Evolutionary conservation across 192 early-diverging fungal genomes (phyloP).

Genomic region (Dispira parvispora): DNA sequence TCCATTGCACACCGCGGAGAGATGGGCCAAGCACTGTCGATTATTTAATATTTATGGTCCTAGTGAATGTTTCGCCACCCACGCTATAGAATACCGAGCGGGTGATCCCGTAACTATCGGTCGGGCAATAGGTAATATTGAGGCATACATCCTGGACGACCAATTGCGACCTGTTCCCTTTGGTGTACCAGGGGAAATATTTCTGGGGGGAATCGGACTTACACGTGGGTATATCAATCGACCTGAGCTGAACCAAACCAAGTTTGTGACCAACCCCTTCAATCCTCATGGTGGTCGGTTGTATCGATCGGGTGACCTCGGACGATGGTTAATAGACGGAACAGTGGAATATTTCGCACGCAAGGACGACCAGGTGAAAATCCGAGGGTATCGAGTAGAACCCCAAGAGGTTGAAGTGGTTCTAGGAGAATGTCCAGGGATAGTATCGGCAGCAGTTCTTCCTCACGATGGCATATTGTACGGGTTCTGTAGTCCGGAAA

Average conservation of each 20-base stretch:
- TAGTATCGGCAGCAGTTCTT: conserved; percentile 15
- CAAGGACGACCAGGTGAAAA: conserved; percentile 21
- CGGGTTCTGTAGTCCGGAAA: background rate
- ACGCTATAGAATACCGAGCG: background rate
- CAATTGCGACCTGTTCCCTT: conserved; percentile 13
- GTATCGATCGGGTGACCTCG: conserved; percentile 22
- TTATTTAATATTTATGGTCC: background rate
- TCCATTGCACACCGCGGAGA: background rate
- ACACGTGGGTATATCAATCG: conserved; percentile 15
- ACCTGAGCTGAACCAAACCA: conserved; percentile 16
- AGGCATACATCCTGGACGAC: conserved; percentile 15
- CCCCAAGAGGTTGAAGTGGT: conserved; percentile 15
- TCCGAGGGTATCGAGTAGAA: conserved; percentile 22
- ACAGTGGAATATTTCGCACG: conserved; percentile 19
- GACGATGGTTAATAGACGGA: conserved; percentile 16
- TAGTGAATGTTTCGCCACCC: background rate
- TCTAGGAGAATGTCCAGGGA: conserved; percentile 10
- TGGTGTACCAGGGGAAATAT: conserved; percentile 22
- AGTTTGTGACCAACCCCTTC: conserved; percentile 24
- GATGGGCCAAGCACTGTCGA: background rate
- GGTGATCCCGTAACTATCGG: background rate
- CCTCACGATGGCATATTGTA: conserved; percentile 4
- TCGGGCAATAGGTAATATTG: background rate
- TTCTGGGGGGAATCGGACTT: conserved; percentile 17
- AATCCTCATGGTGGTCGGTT: conserved; percentile 7